Percentiles rank a stretch among this genome's conserved stretches.
phyloP scores from a whole-genome alignment of 257 asterid genomes.

The Cynanchum wilfordii region DNA sequence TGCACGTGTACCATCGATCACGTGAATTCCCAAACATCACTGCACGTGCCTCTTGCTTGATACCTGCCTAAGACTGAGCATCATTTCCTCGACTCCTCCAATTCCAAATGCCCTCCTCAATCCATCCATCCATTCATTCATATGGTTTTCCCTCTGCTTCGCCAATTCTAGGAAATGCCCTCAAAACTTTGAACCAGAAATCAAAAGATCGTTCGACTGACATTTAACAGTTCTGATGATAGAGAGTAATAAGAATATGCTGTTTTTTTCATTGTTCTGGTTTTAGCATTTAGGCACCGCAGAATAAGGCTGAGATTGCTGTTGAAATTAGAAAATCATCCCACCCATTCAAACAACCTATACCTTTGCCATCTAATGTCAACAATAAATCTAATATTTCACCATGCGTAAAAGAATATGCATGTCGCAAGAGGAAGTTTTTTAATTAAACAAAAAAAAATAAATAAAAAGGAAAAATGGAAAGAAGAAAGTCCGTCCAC shows the following conservation, averaged over 20 bases:
- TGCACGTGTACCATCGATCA: constrained; percentile 46
- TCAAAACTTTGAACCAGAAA: too few species aligned
- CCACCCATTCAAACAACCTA: neutral
- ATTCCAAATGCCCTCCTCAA: constrained; percentile 3
- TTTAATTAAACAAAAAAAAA: too few species aligned
- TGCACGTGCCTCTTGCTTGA: constrained; percentile 45
- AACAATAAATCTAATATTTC: too few species aligned
- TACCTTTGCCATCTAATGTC: neutral
- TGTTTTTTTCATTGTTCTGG: too few species aligned
- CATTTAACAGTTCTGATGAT: too few species aligned
- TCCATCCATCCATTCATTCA: neutral
- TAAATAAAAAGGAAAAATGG: too few species aligned
- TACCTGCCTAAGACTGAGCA: constrained; percentile 19
- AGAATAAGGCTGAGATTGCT: constrained; percentile 1
- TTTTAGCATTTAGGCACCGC: neutral
- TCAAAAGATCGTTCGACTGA: too few species aligned
- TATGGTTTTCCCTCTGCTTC: neutral
- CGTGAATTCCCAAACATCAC: constrained; percentile 28
- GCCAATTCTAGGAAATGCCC: too few species aligned
- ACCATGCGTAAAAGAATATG: too few species aligned
- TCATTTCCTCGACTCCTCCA: neutral
- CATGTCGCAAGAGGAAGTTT: too few species aligned
- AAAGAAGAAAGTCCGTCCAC: too few species aligned
- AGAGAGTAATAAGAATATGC: too few species aligned
- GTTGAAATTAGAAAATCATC: neutral